Base-by-base conservation (phyloP, 208 protist species). In the Trypanosoma vivax region DNA sequence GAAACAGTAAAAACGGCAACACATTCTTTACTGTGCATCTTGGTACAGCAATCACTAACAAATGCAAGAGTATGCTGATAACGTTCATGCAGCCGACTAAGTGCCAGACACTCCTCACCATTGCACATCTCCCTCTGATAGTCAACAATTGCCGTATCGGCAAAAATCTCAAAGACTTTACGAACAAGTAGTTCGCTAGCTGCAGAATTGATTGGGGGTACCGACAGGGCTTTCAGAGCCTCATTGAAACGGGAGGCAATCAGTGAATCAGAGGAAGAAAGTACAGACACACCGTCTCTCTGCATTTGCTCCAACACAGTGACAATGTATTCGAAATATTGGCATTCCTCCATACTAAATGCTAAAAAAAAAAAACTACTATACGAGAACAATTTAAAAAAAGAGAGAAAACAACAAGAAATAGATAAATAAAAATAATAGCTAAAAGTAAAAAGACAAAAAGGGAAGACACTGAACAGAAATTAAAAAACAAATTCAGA, bases 11-110 rank as follows among this genome's bases (percentile, higher is more conserved):
- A 74, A 11, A 58, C 33, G 2, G 29, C 38, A 2, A 73, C 61
- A 30, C 52, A 50, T 5, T 73, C 74, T 2, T 48, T 50, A 13
- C 65, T 38, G 18, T 34, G 50, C 19, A 91, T 40, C 45, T 21
- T 35, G 1, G 25, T 50, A 50, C 83, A 91, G 76, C 83, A 91
- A 24, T 68, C 45, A 16, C 34, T 66, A 50, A 91, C 27, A 25
- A 70, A 10, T 14, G 66, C 31, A 14, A 71, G 33, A 11, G 75
- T 63, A 4, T 30, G 30, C 9, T 37, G 28, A 48, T 75, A 83
- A 2, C 54, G 54, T 2, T 58, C 24, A 40, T 73, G 74, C 11
- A 89, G 45, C 5, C 49, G 24, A 28, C 62, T 50, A 19, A 89
- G 57, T n/a, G 79, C 71, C 9, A 56, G 38, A 13, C 49, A 35